Base-by-base conservation (phyloP, 345 rosid genomes). In the Euphorbia peplus region DNA sequence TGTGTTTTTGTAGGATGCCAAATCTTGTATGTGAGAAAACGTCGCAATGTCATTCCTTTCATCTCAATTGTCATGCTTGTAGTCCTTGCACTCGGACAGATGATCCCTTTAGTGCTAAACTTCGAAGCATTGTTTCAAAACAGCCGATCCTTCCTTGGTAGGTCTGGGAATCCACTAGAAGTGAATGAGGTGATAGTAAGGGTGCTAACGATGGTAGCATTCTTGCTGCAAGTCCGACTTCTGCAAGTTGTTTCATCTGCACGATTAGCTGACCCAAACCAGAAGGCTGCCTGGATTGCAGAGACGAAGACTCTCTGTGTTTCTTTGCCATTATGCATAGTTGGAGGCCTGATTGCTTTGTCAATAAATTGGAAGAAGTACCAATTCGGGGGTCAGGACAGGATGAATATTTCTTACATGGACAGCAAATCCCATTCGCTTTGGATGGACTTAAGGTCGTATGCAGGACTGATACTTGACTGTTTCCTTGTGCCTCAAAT, bases 401-500 rank as follows among this genome's bases (percentile, higher is more conserved):
- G 4, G 21, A 60, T 44, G 53, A 24, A 50, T 21, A 62, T 42
- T 29, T 4, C 46, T 60, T 19, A 18, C 26, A 5, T 16, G 0
- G 12, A 26, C 65, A 13, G 16, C 16, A 30, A 66, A 11, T 66
- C 63, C 35, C 70, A 39, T 42, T 32, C 69, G 0, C 25, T 66
- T 10, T 76, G 68, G 72, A 28, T 6, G 30, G 75, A 46, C 53
- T 54, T 71, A 32, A 76, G 64, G 51, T 60, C 75, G 6, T 76
- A 70, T 29, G 79, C 72, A 3, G 75, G 79, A 14, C 16, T 76
- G 42, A 13, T 76, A 13, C 63, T 76, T 1, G 79, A 76, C 50
- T 68, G 72, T 30, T 76, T 76, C 68, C 79, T 71, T 25, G 14
- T 76, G 54, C 79, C 75, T 60, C 79, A 76, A 47, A 71, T 76